Evolutionary conservation across 805 yeast species (phyloP).

Genomic region (Candida rishiriensis): DNA sequence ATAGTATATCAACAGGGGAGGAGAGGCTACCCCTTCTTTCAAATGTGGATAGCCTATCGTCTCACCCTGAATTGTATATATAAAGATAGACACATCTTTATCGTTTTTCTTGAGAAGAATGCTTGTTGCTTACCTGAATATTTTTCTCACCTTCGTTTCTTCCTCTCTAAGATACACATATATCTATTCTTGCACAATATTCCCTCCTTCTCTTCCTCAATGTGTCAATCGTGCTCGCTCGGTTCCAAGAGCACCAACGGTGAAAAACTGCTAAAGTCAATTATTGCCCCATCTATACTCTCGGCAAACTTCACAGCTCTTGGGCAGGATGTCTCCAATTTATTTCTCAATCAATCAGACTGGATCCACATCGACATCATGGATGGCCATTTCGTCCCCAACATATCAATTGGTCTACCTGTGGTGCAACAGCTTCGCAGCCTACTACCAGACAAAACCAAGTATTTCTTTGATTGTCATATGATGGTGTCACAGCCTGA

Average conservation of each 20-base stretch:
- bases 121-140: too few relatives aligned
- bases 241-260: neutral
- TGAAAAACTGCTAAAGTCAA: constrained; percentile 47
- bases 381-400: constrained; percentile 99
- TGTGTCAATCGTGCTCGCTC: too few relatives aligned
- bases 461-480: constrained; percentile 80
- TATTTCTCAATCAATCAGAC: constrained; percentile 79
- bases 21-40: too few relatives aligned
- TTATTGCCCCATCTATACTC: constrained; percentile 91
- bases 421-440: constrained; percentile 15
- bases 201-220: too few relatives aligned
- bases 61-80: too few relatives aligned
- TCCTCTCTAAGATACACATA: too few relatives aligned
- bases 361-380: constrained; percentile 98
- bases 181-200: too few relatives aligned
- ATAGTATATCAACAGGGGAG: too few relatives aligned
- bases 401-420: constrained; percentile 92
- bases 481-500: constrained; percentile 96
- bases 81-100: too few relatives aligned
- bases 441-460: constrained; percentile 29
- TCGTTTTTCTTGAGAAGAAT: too few relatives aligned
- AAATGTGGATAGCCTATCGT: too few relatives aligned
- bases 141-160: too few relatives aligned
- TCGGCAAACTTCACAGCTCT: constrained; percentile 89
- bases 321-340: constrained; percentile 80